Evolutionary conservation across 495 filamentous ascomycete species (phyloP).

Genomic region (Penicillium coffeae): DNA sequence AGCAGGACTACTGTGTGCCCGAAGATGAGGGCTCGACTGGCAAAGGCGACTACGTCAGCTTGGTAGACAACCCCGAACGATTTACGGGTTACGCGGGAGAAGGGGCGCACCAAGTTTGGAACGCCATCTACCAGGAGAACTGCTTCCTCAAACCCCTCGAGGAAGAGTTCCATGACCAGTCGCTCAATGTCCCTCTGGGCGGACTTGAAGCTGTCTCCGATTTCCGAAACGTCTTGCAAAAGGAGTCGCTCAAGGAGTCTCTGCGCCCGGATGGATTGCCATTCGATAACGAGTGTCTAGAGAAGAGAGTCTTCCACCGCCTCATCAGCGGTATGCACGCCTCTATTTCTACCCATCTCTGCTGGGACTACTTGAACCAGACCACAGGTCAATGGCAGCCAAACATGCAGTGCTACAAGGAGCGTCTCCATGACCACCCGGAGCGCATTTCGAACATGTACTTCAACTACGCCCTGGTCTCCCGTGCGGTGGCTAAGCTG

Average conservation of each 20-base stretch:
- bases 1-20: constrained; percentile 93
- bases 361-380: constrained; percentile 95
- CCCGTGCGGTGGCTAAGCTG: constrained; percentile 88
- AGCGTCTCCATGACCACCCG: constrained; percentile 74
- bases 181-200: constrained; percentile 20
- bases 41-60: constrained; percentile 94
- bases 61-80: constrained; percentile 89
- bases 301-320: constrained; percentile 96
- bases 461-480: constrained; percentile 94
- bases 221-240: constrained; percentile 76
- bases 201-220: constrained; percentile 69
- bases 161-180: constrained; percentile 38
- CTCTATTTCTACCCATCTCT: constrained; percentile 91
- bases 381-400: constrained; percentile 92
- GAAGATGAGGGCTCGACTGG: constrained; percentile 83
- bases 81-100: constrained; percentile 90
- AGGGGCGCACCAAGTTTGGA: constrained; percentile 84
- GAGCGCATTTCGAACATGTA: constrained; percentile 96
- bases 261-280: constrained; percentile 65
- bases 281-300: constrained; percentile 84
- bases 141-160: constrained; percentile 72
- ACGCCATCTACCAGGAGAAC: constrained; percentile 95
- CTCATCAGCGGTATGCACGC: constrained; percentile 97
- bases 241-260: constrained; percentile 53
- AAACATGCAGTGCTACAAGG: constrained; percentile 84